Evolutionary conservation across 768 basidiomycete genomes (phyloP), one percentile per base, ranked within the genome.

Genomic region (Tulasnella calospora): DNA sequence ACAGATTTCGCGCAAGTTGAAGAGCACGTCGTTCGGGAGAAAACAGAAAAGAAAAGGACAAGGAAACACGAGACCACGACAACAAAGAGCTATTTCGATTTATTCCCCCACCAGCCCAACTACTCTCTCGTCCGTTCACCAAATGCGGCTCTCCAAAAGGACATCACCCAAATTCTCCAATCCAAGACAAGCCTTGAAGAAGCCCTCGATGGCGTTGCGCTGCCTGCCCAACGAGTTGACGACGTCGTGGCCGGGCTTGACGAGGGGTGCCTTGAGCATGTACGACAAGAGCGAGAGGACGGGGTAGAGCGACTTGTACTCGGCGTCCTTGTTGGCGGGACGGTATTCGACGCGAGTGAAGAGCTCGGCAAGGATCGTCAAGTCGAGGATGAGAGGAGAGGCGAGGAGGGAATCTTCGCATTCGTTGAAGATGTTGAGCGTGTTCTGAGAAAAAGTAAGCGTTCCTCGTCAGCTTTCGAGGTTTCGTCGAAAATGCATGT

Each of bases 231-330:
- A 89, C 81, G 92, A 93, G 90, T 99, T 99, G 85, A 99, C 92
- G 81, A 98, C 95, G 82, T 79, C 82, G 89, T 79, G 81, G 78
- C 91, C 93, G 81, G 93, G 94, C 88, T 96, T 96, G 86, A 96
- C 95, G 83, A 96, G 90, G n/a, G 95, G 95, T 0, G 95, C 96
- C 88, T 98, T 98, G 86, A 97, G 91, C 95, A 98, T 97, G 89
- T 96, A 98, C 61, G 92, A 93, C 77, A 98, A 88, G 80, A 98
- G 89, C 55, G 95, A 97, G 76, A 99, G 88, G 79, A 99, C 93
- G 3, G 93, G 89, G 89, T 99, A 94, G 27, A 99, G 87, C 0
- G 93, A 92, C 79, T 90, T 86, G 86, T 94, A 98, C 46, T 94
- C 92, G 67, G 73, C 79, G 21, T 87, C 84, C 80, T 84, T 81